Base-by-base conservation (phyloP, 345 rosid genomes). In the Eucalyptus marginata region DNA sequence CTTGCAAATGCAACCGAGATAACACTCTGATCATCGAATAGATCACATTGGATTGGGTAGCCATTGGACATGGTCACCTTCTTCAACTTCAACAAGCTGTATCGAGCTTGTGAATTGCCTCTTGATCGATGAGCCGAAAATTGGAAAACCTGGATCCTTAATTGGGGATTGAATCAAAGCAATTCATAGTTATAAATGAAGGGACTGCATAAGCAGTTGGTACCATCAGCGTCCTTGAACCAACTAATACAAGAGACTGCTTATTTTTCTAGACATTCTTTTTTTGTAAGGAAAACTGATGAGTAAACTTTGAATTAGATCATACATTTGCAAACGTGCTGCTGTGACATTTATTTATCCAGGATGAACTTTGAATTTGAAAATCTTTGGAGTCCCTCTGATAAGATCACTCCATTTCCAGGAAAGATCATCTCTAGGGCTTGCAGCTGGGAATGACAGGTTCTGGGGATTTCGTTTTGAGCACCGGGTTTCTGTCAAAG, bases 401-500 rank as follows among this genome's bases (percentile, higher is more conserved):
- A 4, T n/a, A 64, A n/a, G 36, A n/a, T 36, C 46, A 71, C 46
- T 71, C 81, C 46, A 36, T 10, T 10, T 71, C 46, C 24, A 18
- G 13, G 11, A 36, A 71, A 36, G 46, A 6, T 76, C 81, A 7
- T 43, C 49, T n/a, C 50, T 24, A 52, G 68, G 51, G 40, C 20
- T 33, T 51, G 86, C 89, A 49, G 56, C 47, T 52, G 3, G 56
- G 86, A 9, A 33, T 13, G 49, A 16, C 64, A 18, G 59, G 86
- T 22, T 49, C 40, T 7, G 64, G 71, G 8, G 97, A 96, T 10
- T 92, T 88, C 0, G 86, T 86, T 31, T 94, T 88, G 59, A 96
- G 97, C 87, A 93, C 91, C 5, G 96, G 96, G 83, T 95, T 96
- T 71, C 94, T 90, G 58, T 94, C 92, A 54, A 95, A 96, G 93